Evolutionary conservation across 495 filamentous ascomycete species (phyloP).

Genomic region (Melanomma pulvis-pyrius): DNA sequence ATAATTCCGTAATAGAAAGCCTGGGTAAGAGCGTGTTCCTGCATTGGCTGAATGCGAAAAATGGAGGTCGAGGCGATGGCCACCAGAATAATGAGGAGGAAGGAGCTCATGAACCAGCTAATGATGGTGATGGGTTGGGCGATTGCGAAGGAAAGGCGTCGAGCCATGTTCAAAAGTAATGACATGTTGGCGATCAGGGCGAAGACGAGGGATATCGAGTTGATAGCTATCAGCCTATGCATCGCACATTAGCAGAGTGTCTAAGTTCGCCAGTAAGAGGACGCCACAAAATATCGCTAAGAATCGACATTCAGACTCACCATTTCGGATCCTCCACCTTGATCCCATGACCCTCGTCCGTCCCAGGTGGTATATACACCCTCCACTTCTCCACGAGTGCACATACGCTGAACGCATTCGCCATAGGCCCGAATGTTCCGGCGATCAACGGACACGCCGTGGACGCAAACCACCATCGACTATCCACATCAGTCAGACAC

Average conservation of each 20-base stretch:
- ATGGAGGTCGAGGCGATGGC: slow-evolving; percentile 55
- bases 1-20: slow-evolving; percentile 82
- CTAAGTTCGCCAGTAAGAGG: not conserved
- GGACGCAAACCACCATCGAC: slow-evolving; percentile 86
- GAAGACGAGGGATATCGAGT: slow-evolving; percentile 70
- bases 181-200: slow-evolving; percentile 73
- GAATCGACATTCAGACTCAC: slow-evolving; percentile 46
- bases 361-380: slow-evolving; percentile 59
- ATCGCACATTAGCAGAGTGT: no score
- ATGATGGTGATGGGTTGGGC: slow-evolving; percentile 68
- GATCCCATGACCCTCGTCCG: slow-evolving; percentile 51
- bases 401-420: slow-evolving; percentile 79
- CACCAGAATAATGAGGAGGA: slow-evolving; percentile 65
- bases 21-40: slow-evolving; percentile 63
- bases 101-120: slow-evolving; percentile 68
- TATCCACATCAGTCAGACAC: slow-evolving; percentile 20
- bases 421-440: slow-evolving; percentile 83
- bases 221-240: slow-evolving; percentile 68
- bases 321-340: slow-evolving; percentile 70
- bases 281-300: not conserved
- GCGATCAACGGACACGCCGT: slow-evolving; percentile 81
- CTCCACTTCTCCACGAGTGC: slow-evolving; percentile 75
- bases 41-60: slow-evolving; percentile 50
- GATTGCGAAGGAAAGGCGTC: slow-evolving; percentile 58
- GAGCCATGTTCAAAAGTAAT: slow-evolving; percentile 74